Evolutionary conservation across 1,284 basidiomycete species (phyloP).

Genomic region (Trichosporon inkin): DNA sequence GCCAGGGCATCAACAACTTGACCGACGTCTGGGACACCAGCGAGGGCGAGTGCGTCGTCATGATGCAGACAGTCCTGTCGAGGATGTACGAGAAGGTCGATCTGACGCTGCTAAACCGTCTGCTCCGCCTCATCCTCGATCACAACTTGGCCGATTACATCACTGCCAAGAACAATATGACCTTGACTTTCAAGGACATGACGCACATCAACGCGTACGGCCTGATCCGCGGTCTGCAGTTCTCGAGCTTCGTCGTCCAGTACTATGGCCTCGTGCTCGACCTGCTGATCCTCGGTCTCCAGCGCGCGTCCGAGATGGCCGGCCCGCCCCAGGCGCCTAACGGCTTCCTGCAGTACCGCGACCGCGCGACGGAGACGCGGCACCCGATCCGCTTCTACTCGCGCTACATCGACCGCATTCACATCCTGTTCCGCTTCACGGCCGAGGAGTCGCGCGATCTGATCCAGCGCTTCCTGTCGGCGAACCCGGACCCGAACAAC

Average conservation of each 20-base stretch:
- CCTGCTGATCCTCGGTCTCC: conserved; percentile 85
- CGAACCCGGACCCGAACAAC: conserved; percentile 97
- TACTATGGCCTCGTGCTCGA: conserved; percentile 90
- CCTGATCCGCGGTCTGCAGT: conserved; percentile 89
- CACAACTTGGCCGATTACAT: conserved; percentile 98
- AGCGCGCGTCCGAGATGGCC: conserved; percentile 93
- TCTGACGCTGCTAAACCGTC: conserved; percentile 84
- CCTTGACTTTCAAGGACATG: conserved; percentile 82
- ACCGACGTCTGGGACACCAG: conserved; percentile 95
- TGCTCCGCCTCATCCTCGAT: conserved; percentile 88
- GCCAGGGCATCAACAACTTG: conserved; percentile 57
- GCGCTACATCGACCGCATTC: conserved; percentile 86
- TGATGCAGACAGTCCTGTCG: conserved; percentile 94
- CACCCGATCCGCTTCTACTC: conserved; percentile 94
- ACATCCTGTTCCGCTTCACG: conserved; percentile 96
- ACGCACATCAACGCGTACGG: conserved; percentile 56
- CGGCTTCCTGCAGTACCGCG: conserved; percentile 92
- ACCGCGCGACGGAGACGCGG: conserved; percentile 84
- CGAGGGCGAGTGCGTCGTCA: conserved; percentile 91
- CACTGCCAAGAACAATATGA: conserved; percentile 94
- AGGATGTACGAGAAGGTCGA: conserved; percentile 99
- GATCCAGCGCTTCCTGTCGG: conserved; percentile 93
- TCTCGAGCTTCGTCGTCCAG: conserved; percentile 96
- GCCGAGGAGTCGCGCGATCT: conserved; percentile 96
- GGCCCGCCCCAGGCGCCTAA: conserved; percentile 92